A percentile compares a stretch with the other conserved stretches of the same genome.
Evolutionary conservation across 2,329 filamentous ascomycete genomes (phyloP).

Genomic region (Trichoderma atroviride): DNA sequence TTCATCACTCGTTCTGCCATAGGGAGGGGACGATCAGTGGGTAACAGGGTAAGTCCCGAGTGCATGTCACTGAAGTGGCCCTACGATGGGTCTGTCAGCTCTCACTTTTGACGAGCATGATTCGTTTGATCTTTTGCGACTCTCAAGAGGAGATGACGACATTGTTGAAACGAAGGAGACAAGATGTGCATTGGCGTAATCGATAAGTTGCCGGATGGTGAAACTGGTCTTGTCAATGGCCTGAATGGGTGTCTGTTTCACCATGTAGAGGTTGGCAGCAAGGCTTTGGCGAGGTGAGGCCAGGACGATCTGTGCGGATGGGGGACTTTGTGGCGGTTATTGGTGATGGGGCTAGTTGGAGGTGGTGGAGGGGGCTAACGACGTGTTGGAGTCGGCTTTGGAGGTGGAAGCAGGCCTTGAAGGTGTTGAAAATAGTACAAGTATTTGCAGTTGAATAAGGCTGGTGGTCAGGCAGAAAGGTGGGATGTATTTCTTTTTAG

Average conservation of each 20-base stretch:
- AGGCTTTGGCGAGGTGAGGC: background rate
- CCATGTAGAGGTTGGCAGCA: background rate
- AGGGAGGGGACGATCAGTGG: background rate
- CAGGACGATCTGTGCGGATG: background rate
- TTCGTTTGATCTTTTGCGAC: background rate
- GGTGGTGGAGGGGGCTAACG: background rate
- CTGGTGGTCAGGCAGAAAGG: background rate
- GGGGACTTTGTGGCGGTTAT: background rate
- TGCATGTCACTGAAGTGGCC: background rate
- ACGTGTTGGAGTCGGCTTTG: background rate
- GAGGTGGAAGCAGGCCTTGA: background rate
- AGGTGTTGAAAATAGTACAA: background rate
- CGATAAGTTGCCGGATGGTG: slow-evolving; percentile 21
- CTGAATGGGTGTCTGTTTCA: slow-evolving; percentile 10
- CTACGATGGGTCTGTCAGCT: background rate
- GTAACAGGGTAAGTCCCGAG: background rate
- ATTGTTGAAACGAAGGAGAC: background rate
- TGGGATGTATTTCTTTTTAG: background rate
- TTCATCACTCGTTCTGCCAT: background rate
- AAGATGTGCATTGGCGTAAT: background rate
- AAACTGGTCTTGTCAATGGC: slow-evolving; percentile 1
- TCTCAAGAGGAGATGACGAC: background rate
- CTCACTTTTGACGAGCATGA: background rate
- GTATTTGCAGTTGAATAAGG: background rate
- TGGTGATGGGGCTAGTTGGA: background rate